Evolutionary conservation across 768 basidiomycete species (phyloP).

Genomic region (Sarcodon aspratus): DNA sequence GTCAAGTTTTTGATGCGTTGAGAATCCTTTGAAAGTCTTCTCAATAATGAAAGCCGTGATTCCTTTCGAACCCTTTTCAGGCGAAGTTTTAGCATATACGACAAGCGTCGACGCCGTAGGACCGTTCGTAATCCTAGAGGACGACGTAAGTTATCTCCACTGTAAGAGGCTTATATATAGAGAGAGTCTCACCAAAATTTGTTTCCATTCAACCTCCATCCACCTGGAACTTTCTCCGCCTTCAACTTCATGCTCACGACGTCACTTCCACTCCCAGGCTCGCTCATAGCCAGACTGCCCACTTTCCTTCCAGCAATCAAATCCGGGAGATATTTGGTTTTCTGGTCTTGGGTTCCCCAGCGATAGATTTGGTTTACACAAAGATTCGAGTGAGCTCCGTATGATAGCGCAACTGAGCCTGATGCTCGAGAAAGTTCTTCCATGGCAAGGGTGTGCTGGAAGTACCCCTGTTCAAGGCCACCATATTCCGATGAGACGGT

Average conservation of each 20-base stretch:
- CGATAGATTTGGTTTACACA: conserved; percentile 66
- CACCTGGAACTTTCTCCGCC: conserved; percentile 67
- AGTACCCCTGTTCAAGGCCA: conserved; percentile 77
- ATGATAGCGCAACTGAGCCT: conserved; percentile 86
- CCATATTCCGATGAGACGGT: conserved; percentile 74
- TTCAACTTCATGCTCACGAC: conserved; percentile 89
- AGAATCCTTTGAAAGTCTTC: conserved; percentile 73
- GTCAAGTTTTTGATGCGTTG: conserved; percentile 83
- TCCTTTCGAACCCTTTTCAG: conserved; percentile 69
- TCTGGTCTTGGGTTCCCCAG: conserved; percentile 77
- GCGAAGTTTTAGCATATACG: conserved; percentile 85
- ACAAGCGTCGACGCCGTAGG: conserved; percentile 85
- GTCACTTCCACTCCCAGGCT: conserved; percentile 85
- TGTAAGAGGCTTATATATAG: conserved; percentile 10
- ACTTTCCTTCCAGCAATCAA: conserved; percentile 74
- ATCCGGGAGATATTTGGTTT: conserved; percentile 73
- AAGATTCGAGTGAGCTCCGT: conserved; percentile 87
- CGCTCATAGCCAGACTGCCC: conserved; percentile 91
- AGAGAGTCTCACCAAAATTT: conserved; percentile 68
- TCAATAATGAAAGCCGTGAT: conserved; percentile 91
- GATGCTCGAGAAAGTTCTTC: conserved; percentile 87
- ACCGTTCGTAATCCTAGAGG: conserved; percentile 84
- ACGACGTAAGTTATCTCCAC: neutral
- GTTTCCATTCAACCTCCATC: conserved; percentile 77
- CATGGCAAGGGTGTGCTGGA: conserved; percentile 88